These are phyloP conservation scores for Micractinium conductrix DNA, from an alignment of 139 green algal genomes.

Conservation along the genomic window DNA sequence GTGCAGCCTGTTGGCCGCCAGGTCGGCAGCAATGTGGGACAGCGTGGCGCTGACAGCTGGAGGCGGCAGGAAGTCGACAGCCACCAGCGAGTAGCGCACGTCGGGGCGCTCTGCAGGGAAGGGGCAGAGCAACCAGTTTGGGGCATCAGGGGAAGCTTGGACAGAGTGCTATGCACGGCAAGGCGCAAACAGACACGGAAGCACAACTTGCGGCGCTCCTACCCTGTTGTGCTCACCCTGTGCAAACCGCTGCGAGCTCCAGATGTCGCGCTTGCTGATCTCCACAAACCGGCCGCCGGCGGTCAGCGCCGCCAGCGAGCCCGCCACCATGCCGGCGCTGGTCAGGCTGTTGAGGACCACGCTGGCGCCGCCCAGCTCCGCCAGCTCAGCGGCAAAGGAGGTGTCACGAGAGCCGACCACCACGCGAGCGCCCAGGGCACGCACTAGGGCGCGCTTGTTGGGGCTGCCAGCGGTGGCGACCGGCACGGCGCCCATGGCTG, in stretches of 20 bases:
- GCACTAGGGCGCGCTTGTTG: constrained; percentile 77
- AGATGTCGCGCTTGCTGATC: constrained; percentile 94
- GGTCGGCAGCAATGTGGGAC: constrained; percentile 29
- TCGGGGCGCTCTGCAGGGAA: constrained; percentile 73
- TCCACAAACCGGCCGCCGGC: constrained; percentile 76
- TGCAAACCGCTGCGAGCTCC: constrained; percentile 58
- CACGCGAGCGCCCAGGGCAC: constrained; percentile 52
- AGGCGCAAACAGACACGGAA: not conserved
- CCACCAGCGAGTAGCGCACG: constrained; percentile 76
- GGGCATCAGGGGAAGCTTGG: not conserved
- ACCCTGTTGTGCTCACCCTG: constrained; percentile 35
- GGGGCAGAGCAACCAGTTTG: not conserved
- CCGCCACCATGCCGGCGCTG: constrained; percentile 83
- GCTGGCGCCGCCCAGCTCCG: constrained; percentile 20
- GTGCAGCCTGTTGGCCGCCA: constrained; percentile 50
- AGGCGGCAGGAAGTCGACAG: constrained; percentile 88
- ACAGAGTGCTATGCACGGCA: not conserved
- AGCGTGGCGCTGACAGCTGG: constrained; percentile 55
- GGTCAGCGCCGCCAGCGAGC: constrained; percentile 64
- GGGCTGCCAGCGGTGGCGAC: constrained; percentile 74
- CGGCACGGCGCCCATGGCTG: constrained; percentile 36
- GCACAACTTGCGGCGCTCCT: not conserved
- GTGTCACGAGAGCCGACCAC: constrained; percentile 66
- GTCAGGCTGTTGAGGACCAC: constrained; percentile 88
- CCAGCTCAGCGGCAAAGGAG: constrained; percentile 50